Base-by-base conservation (phyloP, 2,329 filamentous ascomycete genomes). In the Sporothrix brasiliensis region DNA sequence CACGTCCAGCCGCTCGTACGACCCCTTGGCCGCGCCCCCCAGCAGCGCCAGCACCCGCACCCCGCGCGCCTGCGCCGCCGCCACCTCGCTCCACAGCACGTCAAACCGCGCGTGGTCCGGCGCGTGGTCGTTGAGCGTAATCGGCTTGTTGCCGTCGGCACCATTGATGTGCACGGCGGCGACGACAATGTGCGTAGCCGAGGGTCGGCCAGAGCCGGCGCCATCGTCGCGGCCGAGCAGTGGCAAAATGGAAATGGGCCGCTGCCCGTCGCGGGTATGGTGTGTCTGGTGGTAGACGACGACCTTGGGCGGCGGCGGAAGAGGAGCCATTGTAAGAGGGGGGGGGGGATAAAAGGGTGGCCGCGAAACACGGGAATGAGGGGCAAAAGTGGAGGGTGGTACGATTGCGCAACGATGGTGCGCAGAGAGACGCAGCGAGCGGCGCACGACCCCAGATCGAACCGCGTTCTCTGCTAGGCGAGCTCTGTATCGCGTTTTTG, bases 1-100 rank as follows among this genome's bases (percentile, higher is more conserved):
- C 60, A 86, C 83, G 75, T 88, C 86, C 3, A 86, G 81, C 11
- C 88, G 83, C 65, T 83, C 81, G 77, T 87, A 94, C 24, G 85
- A 88, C 13, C 92, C 92, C 76, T 87, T 87, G 0, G 91, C 92
- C 2, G 92, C 92, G 16, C 92, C 92, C 44, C 92, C 92, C 0
- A 95, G 83, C 91, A 95, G 93, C 63, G 88, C 91, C 73, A 94
- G 82, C n/a, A 94, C 87, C 76, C 89, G 90, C 75, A 94, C 83
- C 27, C 91, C 91, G 50, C 83, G 83, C 1, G 86, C 87, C 79
- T 93, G 90, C n/a, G 93, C 80, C 75, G 87, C 82, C 39, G 85
- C 84, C 19, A 92, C 84, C 77, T 94, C 92, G 9, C 85, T 84
- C 91, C 91, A 94, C 58, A 94, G 82, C 10, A 86, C 85, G 21